Percentiles rank a stretch among this genome's conserved stretches.
These are phyloP conservation scores for Vitis riparia DNA, from an alignment of 164 flowering plant species.

Conservation along the genomic window DNA sequence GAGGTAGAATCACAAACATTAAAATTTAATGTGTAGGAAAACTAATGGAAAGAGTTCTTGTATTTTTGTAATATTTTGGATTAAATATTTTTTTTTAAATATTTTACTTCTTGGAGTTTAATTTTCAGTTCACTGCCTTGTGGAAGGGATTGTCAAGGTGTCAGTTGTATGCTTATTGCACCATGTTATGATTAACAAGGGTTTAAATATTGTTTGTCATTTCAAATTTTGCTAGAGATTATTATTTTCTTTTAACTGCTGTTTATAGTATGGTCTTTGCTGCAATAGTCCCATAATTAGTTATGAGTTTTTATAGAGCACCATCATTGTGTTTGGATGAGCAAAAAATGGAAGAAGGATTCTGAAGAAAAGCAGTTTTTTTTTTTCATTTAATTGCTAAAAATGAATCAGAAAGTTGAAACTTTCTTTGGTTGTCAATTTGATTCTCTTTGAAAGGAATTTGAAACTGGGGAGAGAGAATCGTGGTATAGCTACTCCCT, in stretches of 20 bases:
- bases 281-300: background rate
- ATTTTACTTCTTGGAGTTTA: background rate
- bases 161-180: background rate
- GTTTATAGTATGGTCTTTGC: background rate
- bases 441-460: background rate
- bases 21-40: constrained; percentile 23
- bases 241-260: background rate
- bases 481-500: background rate
- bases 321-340: background rate
- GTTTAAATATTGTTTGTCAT: background rate
- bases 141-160: background rate
- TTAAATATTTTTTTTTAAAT: constrained; percentile 7
- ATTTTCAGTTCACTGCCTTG: constrained; percentile 4
- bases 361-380: background rate
- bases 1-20: constrained; percentile 31
- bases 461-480: background rate
- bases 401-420: background rate
- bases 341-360: background rate
- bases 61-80: constrained; percentile 22
- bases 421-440: background rate
- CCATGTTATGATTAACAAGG: constrained; percentile 9
- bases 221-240: background rate
- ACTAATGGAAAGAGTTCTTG: constrained; percentile 24
- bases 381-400: background rate
- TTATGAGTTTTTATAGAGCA: background rate